A percentile compares a stretch with the other conserved stretches of the same genome.
phyloP scores from a whole-genome alignment of 2,329 filamentous ascomycete species.

The Sporothrix dimorphospora region DNA sequence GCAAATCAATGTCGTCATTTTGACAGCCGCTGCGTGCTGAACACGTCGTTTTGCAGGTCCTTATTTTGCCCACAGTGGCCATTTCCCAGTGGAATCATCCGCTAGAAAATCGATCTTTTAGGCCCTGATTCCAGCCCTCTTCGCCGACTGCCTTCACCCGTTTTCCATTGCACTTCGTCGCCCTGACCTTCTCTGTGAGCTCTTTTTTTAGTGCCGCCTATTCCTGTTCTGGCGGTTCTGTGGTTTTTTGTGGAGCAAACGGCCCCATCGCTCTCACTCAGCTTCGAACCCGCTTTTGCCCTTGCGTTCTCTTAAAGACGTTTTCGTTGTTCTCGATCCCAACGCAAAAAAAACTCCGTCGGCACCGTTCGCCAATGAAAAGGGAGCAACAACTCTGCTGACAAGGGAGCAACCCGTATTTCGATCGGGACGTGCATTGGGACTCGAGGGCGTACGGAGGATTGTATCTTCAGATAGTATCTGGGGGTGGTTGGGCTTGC shows the following conservation, averaged over 20 bases:
- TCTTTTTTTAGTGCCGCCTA: background rate
- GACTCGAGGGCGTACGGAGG: no score
- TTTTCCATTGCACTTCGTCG: background rate
- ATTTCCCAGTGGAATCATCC: background rate
- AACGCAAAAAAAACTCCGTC: background rate
- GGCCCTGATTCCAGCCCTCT: background rate
- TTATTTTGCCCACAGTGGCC: slow-evolving; percentile 6
- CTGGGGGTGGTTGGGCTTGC: background rate
- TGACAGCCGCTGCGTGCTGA: background rate
- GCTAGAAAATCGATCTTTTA: background rate
- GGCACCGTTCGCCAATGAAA: slow-evolving; percentile 3
- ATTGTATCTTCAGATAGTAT: background rate
- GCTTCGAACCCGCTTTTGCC: background rate
- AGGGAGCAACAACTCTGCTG: background rate
- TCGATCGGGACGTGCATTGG: background rate
- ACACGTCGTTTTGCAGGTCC: background rate
- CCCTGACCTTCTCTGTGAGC: background rate
- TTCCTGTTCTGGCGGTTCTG: background rate
- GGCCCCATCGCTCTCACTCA: slow-evolving; percentile 16
- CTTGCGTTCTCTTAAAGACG: background rate
- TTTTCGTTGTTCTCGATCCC: background rate
- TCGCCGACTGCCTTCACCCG: background rate
- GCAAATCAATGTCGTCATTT: slow-evolving; percentile 18
- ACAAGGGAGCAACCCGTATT: background rate
- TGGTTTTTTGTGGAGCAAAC: background rate